Conservation (phyloP, 352 stramenopile genomes). For the Globisporangium paroecandrum region DNA sequence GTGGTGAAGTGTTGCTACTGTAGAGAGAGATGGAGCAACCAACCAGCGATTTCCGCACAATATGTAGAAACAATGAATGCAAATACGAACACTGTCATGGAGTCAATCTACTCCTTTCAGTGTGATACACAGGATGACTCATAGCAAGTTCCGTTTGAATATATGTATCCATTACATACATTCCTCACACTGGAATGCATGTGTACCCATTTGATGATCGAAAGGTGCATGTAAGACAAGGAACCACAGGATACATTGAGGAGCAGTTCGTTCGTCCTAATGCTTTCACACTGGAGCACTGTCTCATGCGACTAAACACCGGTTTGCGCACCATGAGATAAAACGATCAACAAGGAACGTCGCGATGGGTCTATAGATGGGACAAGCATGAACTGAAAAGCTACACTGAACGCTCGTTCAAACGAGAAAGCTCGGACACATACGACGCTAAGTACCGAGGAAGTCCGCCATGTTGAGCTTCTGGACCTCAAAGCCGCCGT, state of each 20-base stretch:
- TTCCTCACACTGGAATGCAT: not conserved
- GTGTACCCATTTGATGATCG: not conserved
- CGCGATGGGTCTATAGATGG: not conserved
- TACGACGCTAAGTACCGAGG: slow-evolving; percentile 27
- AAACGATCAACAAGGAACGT: not conserved
- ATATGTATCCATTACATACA: not conserved
- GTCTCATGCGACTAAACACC: not conserved
- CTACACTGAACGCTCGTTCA: not conserved
- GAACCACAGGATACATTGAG: no score
- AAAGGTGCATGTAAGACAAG: no score
- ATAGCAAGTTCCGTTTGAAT: not conserved
- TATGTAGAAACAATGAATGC: not conserved
- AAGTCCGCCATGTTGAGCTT: slow-evolving; percentile 79
- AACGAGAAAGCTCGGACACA: not conserved
- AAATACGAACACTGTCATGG: not conserved
- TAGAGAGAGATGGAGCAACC: not conserved
- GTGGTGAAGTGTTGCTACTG: not conserved
- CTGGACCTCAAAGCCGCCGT: slow-evolving; percentile 61
- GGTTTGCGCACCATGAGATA: not conserved
- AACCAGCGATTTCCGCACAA: not conserved
- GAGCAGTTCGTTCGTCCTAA: no score
- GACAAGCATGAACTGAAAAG: not conserved
- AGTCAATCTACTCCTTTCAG: not conserved
- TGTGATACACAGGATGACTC: not conserved
- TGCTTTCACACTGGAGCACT: not conserved